Conservation (phyloP, 345 rosid genomes). For the Lepidium africanum region DNA sequence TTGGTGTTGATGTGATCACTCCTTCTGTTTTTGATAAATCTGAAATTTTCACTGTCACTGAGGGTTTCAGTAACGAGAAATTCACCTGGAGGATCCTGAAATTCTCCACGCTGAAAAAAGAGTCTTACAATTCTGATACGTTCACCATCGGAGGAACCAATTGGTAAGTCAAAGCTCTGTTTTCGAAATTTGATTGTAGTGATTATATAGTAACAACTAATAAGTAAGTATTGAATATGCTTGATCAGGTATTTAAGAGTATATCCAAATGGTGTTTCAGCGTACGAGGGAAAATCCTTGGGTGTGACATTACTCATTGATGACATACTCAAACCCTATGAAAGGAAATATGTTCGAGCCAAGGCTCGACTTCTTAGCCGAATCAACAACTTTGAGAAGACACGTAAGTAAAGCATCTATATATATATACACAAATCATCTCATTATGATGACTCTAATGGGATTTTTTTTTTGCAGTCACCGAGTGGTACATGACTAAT, state of each 20-base stretch:
- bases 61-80: neutral
- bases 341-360: constrained; percentile 11
- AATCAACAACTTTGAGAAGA: neutral
- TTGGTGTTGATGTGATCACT: constrained; percentile 18
- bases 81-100: neutral
- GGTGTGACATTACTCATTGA: neutral
- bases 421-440: neutral
- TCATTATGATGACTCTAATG: neutral
- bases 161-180: too few species aligned
- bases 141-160: neutral
- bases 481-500: neutral
- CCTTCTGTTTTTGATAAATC: neutral
- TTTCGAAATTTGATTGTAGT: too few species aligned
- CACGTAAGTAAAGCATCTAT: neutral
- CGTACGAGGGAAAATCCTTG: neutral
- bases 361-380: constrained; percentile 12
- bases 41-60: neutral
- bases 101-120: neutral
- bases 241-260: constrained; percentile 11
- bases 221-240: neutral
- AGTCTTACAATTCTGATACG: neutral
- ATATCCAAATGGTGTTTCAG: neutral
- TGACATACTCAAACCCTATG: neutral
- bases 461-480: neutral
- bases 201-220: neutral